A percentile compares a stretch with the other conserved stretches of the same genome.
These are phyloP conservation scores for Fusarium dlaminii DNA, from an alignment of 2,329 filamentous ascomycete genomes.

Conservation along the genomic window DNA sequence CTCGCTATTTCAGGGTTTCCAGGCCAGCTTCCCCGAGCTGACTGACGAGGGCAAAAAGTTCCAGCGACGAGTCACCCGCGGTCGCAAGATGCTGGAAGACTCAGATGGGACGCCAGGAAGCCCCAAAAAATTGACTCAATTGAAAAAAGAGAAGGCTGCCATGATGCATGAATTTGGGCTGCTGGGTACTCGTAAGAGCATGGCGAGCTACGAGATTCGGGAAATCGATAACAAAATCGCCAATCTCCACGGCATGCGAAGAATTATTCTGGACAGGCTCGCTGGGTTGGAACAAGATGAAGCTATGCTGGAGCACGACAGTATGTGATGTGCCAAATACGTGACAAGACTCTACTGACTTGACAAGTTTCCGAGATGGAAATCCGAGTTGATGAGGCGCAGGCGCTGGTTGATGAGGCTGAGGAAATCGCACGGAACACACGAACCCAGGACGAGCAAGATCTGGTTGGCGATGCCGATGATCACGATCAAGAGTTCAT, in stretches of 20 bases:
- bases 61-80: conserved; percentile 75
- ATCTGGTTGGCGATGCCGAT: conserved; percentile 61
- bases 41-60: conserved; percentile 76
- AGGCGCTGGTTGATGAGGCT: conserved; percentile 67
- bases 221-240: conserved; percentile 98
- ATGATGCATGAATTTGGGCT: conserved; percentile 90
- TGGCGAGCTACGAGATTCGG: conserved; percentile 94
- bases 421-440: conserved; percentile 64
- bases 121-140: conserved; percentile 73
- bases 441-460: conserved; percentile 63
- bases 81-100: conserved; percentile 79
- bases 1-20: conserved; percentile 95
- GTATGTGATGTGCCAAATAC: conserved; percentile 58
- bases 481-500: conserved; percentile 75
- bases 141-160: conserved; percentile 82
- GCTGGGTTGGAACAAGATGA: conserved; percentile 92
- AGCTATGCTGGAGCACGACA: conserved; percentile 86
- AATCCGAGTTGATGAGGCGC: conserved; percentile 68
- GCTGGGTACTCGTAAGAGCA: conserved; percentile 92
- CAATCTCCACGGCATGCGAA: conserved; percentile 91
- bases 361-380: conserved; percentile 70
- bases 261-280: conserved; percentile 87
- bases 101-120: conserved; percentile 63
- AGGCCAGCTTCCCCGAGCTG: conserved; percentile 82
- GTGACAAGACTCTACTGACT: conserved; percentile 44